Evolutionary conservation across 345 rosid species (phyloP).

Genomic region (Barbarea vulgaris): DNA sequence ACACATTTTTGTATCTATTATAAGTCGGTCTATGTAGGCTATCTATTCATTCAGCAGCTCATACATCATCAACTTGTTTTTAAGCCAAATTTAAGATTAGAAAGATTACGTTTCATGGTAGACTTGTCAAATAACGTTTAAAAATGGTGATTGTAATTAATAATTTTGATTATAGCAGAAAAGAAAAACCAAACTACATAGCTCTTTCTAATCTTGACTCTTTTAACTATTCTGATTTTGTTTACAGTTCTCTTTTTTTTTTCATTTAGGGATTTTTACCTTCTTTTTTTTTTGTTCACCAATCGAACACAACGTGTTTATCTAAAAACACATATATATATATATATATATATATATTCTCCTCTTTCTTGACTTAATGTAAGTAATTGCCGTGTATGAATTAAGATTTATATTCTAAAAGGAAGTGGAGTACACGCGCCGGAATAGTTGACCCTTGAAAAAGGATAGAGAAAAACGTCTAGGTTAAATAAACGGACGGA

Average conservation of each 20-base stretch:
- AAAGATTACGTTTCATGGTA: not conserved
- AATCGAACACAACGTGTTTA: too few species aligned
- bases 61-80: slow-evolving; percentile 11
- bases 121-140: not conserved
- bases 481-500: slow-evolving; percentile 19
- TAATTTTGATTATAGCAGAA: not conserved
- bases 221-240: not conserved
- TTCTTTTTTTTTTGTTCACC: not conserved
- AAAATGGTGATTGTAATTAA: not conserved
- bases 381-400: slow-evolving; percentile 17
- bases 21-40: slow-evolving; percentile 11
- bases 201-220: not conserved
- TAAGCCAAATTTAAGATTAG: not conserved
- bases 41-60: slow-evolving; percentile 23
- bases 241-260: not conserved
- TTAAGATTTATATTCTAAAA: slow-evolving; percentile 2
- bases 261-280: not conserved
- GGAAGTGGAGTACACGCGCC: slow-evolving; percentile 37
- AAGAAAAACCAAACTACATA: not conserved
- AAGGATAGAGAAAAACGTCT: not conserved
- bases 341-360: not conserved
- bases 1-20: slow-evolving; percentile 25
- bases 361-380: slow-evolving; percentile 25
- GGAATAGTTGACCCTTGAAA: slow-evolving; percentile 30
- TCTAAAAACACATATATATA: not conserved